Conservation (phyloP, 495 filamentous ascomycete genomes). For the Apiosordaria backusii region DNA sequence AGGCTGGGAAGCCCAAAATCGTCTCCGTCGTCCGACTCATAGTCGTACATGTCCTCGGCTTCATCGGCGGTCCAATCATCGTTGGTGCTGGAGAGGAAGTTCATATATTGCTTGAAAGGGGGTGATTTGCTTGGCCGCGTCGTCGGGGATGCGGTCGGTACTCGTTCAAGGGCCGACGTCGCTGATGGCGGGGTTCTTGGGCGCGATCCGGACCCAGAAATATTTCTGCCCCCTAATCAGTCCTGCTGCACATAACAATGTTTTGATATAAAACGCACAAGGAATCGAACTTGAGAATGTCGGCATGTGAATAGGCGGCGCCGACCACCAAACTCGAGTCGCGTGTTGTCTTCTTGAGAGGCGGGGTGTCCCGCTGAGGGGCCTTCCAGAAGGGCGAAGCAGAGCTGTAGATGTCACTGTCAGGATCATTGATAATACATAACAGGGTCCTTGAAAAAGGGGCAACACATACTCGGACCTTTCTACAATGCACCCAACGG, state of each 20-base stretch:
- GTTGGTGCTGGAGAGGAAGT: constrained; percentile 69
- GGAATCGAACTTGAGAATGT: constrained; percentile 82
- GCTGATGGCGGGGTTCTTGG: constrained; percentile 50
- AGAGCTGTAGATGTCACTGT: constrained; percentile 48
- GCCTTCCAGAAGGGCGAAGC: constrained; percentile 89
- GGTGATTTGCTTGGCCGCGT: constrained; percentile 56
- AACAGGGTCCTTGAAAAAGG: background rate
- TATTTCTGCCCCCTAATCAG: constrained; percentile 34
- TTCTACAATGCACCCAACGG: constrained; percentile 39
- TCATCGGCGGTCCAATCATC: constrained; percentile 70
- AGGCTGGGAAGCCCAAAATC: constrained; percentile 92
- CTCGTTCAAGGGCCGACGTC: constrained; percentile 32
- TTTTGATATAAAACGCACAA: constrained; percentile 45
- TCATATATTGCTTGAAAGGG: constrained; percentile 67
- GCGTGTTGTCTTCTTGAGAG: constrained; percentile 53
- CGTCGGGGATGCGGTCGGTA: constrained; percentile 52
- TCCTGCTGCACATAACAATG: background rate
- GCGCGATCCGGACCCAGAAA: constrained; percentile 44
- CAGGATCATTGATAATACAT: background rate
- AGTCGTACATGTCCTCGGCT: constrained; percentile 67
- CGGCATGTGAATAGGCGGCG: constrained; percentile 93
- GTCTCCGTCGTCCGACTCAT: constrained; percentile 76
- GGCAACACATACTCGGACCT: constrained; percentile 55
- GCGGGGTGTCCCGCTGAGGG: constrained; percentile 47
- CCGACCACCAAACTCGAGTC: constrained; percentile 82